Evolutionary conservation across 805 yeast genomes (phyloP), one percentile per base, ranked within the genome.

Genomic region (Pichia occidentalis): DNA sequence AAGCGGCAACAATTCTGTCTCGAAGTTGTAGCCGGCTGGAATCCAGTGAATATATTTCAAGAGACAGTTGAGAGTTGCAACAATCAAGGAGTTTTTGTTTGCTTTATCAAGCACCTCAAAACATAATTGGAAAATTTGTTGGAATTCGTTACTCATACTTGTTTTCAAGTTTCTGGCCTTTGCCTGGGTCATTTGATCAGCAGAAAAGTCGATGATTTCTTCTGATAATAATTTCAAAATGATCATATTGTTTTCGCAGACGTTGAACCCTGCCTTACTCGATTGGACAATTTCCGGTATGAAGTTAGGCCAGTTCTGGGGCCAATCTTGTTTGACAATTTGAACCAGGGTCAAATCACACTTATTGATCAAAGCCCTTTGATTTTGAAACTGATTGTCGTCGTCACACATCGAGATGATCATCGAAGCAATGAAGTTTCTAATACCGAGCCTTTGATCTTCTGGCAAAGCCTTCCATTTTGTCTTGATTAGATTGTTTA

Each of bases 281-380:
- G 95, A 80, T 43, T 72, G 75, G 32, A 90, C 92, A 40, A 92
- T 75, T 59, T 92, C 98, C 13, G 96, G 95, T 35, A 92, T 83
- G 54, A 92, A 92, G 52, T 81, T 84, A 14, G 97, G 97, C 99
- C 99, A 92, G 59, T 88, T 84, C 51, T 80, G 85, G 24, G 99
- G 99, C 99, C 99, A 92, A 59, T 92, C 99, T 64, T 92, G 97
- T 56, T 92, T 92, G 54, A 92, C 75, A 36, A 92, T 80, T 55
- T 88, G 94, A 25, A 92, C 98, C 53, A 92, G 68, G 12, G 97
- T 90, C 54, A 92, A 71, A 63, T 92, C 95, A 52, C 88, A 87
- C 61, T 92, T 92, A 66, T 83, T 85, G 56, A 92, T 85, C 54
- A 92, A 70, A 16, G 96, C 79, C 53, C 80, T 80, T 56, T 86